phyloP scores from a whole-genome alignment of 495 filamentous ascomycete species.

The Astrothelium subdiscretum region DNA sequence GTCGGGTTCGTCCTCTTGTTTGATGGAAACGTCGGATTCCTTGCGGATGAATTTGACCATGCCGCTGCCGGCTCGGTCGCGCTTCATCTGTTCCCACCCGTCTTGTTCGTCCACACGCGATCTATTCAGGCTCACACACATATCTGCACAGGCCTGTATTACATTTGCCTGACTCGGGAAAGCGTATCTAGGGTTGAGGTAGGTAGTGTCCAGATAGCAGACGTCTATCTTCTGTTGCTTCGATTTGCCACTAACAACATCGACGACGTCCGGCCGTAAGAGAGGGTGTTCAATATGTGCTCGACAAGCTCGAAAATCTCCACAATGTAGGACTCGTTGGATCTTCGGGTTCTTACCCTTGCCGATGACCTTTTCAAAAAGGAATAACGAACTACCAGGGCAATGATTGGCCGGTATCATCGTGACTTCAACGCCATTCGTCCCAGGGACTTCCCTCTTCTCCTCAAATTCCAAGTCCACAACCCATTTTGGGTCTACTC shows the following conservation, averaged over 20 bases:
- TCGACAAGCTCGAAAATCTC: conserved; percentile 85
- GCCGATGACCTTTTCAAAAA: conserved; percentile 71
- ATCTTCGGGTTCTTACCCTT: conserved; percentile 44
- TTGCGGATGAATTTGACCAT: conserved; percentile 54
- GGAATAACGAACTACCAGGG: conserved; percentile 83
- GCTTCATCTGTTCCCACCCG: conserved; percentile 40
- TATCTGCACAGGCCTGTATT: conserved; percentile 74
- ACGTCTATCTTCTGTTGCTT: conserved; percentile 80
- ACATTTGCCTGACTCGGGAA: conserved; percentile 86
- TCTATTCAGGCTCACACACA: conserved; percentile 62
- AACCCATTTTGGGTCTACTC: conserved; percentile 76
- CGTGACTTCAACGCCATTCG: conserved; percentile 71
- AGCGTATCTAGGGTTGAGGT: conserved; percentile 87
- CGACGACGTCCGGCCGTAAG: conserved; percentile 59
- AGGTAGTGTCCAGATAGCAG: conserved; percentile 96
- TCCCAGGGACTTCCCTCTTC: conserved; percentile 64
- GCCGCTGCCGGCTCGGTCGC: conserved; percentile 36
- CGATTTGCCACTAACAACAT: conserved; percentile 53
- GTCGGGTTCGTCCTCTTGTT: conserved; percentile 23
- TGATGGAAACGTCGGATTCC: conserved; percentile 20
- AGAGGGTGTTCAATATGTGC: conserved; percentile 78
- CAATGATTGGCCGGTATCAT: conserved; percentile 98
- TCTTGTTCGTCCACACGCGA: conserved; percentile 41
- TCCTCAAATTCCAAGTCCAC: conserved; percentile 78
- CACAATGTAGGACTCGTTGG: conserved; percentile 84